Conservation (phyloP, 176 grass and related monocot genomes). For the Olyra latifolia region DNA sequence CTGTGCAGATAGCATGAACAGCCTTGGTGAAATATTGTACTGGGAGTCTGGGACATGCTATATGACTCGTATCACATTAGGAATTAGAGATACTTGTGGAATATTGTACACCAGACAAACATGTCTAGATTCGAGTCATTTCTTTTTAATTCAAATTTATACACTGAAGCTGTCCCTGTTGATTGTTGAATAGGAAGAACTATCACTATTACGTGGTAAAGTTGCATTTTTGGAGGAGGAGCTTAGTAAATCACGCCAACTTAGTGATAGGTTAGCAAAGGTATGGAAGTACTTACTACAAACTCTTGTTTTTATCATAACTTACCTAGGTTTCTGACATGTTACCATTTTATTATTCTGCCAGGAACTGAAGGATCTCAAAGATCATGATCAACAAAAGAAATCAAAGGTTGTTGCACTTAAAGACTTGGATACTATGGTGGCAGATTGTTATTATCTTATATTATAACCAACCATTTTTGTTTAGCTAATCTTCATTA, state of each 20-base stretch:
- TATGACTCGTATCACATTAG: background rate
- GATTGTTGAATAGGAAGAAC: constrained; percentile 62
- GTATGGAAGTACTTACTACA: constrained; percentile 42
- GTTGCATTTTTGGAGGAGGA: constrained; percentile 87
- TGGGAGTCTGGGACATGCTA: background rate
- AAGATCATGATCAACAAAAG: constrained; percentile 88
- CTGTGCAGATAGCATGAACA: constrained; percentile 9
- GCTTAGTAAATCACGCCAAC: constrained; percentile 58
- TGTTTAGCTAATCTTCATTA: background rate
- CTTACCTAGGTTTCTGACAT: constrained; percentile 35
- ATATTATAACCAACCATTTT: constrained; percentile 3
- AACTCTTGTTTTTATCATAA: constrained; percentile 26
- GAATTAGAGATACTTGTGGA: background rate
- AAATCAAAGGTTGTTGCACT: constrained; percentile 72
- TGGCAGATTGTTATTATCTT: constrained; percentile 3
- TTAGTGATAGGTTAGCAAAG: constrained; percentile 74
- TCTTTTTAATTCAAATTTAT: constrained; percentile 22
- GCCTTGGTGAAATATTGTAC: constrained; percentile 13
- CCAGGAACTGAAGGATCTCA: constrained; percentile 92
- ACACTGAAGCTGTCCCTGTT: constrained; percentile 21
- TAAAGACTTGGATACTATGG: background rate
- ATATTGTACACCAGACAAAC: constrained; percentile 1
- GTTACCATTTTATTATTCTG: constrained; percentile 38
- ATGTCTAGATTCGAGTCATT: background rate
- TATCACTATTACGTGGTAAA: constrained; percentile 67